Evolutionary conservation across 2,329 filamentous ascomycete species (phyloP).

Genomic region (Hypoxylon sp.): DNA sequence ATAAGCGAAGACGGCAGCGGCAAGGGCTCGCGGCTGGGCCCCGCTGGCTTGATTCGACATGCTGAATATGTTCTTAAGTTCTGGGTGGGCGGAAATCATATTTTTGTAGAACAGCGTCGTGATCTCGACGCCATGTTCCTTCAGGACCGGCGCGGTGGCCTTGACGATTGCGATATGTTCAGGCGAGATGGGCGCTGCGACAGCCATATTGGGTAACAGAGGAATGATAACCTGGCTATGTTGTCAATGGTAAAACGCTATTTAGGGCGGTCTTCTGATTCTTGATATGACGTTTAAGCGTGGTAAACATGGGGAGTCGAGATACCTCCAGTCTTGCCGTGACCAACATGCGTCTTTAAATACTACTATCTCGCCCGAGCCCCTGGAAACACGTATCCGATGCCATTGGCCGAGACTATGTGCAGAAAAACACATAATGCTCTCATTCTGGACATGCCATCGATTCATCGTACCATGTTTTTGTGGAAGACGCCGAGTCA

Average conservation of each 20-base stretch:
- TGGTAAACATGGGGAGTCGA: slow-evolving; percentile 15
- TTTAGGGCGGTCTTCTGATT: background rate
- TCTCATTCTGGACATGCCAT: slow-evolving; percentile 21
- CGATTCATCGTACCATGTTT: slow-evolving; percentile 39
- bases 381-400: slow-evolving; percentile 11
- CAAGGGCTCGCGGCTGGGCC: slow-evolving; percentile 78
- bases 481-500: slow-evolving; percentile 35
- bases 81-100: slow-evolving; percentile 74
- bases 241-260: background rate
- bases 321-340: background rate
- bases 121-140: slow-evolving; percentile 77
- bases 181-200: slow-evolving; percentile 67
- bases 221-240: background rate
- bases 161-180: slow-evolving; percentile 81
- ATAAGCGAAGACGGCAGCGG: slow-evolving; percentile 78
- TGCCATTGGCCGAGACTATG: slow-evolving; percentile 24
- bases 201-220: slow-evolving; percentile 58
- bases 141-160: slow-evolving; percentile 80
- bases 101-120: slow-evolving; percentile 81
- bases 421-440: slow-evolving; percentile 4
- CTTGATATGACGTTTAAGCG: background rate
- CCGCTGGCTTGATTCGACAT: slow-evolving; percentile 76
- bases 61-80: slow-evolving; percentile 80
- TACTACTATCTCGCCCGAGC: slow-evolving; percentile 21
- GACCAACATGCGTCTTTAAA: slow-evolving; percentile 27